Evolutionary conservation across 208 protist species (phyloP).

Genomic region (Leishmania amazonensis): DNA sequence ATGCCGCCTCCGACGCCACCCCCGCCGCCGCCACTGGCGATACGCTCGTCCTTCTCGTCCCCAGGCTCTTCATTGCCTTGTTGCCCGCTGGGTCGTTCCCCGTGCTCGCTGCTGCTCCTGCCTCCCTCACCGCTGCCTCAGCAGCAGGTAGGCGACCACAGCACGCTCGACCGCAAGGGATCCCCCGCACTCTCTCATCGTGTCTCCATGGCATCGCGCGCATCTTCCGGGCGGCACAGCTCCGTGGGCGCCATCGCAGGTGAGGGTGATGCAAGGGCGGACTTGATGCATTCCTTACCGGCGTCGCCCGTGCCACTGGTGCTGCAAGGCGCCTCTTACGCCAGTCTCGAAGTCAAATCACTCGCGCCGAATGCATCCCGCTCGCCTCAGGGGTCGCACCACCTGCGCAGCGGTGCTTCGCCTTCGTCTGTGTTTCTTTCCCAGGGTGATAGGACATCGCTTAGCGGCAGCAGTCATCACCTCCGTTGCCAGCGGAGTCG

Average conservation of each 20-base stretch:
- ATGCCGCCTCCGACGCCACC: background rate
- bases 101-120: background rate
- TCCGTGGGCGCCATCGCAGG: background rate
- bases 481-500: background rate
- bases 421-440: constrained; percentile 5
- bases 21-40: background rate
- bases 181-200: background rate
- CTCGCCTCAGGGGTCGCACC: background rate
- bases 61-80: background rate
- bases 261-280: background rate
- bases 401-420: background rate
- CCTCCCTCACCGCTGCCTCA: background rate
- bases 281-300: background rate
- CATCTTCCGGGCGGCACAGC: background rate
- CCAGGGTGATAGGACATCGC: background rate
- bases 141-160: background rate
- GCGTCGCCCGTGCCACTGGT: background rate
- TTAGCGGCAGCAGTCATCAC: background rate
- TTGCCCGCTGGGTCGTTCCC: background rate
- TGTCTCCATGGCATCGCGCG: background rate
- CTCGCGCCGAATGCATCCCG: background rate
- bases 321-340: background rate
- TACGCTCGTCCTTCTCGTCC: background rate
- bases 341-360: background rate
- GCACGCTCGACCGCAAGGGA: background rate